These are phyloP conservation scores for Sugiyamaella grinbergsii DNA, from an alignment of 1,139 yeast genomes.

Conservation along the genomic window DNA sequence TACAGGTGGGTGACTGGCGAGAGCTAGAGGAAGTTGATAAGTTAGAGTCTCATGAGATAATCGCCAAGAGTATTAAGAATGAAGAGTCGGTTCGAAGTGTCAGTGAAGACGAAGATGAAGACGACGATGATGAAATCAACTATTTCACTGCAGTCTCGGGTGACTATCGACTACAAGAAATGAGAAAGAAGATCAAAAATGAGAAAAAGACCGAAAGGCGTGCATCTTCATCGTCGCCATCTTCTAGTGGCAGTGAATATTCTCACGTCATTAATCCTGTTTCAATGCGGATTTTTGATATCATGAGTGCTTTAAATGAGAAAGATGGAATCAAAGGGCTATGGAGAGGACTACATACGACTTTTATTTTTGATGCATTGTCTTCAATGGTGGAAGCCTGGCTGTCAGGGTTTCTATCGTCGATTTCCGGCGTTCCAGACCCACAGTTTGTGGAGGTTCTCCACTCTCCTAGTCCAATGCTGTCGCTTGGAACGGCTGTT, in stretches of 20 bases:
- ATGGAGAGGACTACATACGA: conserved; percentile 84
- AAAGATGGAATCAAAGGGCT: conserved; percentile 84
- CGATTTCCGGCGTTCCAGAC: conserved; percentile 83
- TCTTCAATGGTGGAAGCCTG: conserved; percentile 84
- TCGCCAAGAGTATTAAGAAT: too few species aligned
- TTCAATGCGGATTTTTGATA: conserved; percentile 69
- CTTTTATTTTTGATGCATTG: conserved; percentile 75
- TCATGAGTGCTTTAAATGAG: conserved; percentile 66
- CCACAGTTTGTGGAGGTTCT: conserved; percentile 83
- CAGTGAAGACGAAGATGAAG: conserved; percentile 41
- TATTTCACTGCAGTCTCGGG: conserved; percentile 50
- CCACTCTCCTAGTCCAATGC: conserved; percentile 75
- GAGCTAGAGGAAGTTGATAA: conserved; percentile 6
- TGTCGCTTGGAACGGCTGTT: conserved; percentile 66
- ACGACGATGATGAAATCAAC: conserved; percentile 46
- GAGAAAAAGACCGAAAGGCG: conserved; percentile 1
- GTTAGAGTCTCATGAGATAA: conserved; percentile 20
- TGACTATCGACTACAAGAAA: conserved; percentile 26
- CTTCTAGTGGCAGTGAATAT: conserved; percentile 10
- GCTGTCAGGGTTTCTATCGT: conserved; percentile 85
- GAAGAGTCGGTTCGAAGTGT: too few species aligned
- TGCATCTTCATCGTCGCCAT: conserved; percentile 2
- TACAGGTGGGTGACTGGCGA: conserved; percentile 69
- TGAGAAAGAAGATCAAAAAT: conserved; percentile 14
- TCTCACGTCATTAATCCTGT: conserved; percentile 53